These are phyloP conservation scores for Pythium phragmitis DNA, from an alignment of 352 stramenopile species.

Conservation along the genomic window DNA sequence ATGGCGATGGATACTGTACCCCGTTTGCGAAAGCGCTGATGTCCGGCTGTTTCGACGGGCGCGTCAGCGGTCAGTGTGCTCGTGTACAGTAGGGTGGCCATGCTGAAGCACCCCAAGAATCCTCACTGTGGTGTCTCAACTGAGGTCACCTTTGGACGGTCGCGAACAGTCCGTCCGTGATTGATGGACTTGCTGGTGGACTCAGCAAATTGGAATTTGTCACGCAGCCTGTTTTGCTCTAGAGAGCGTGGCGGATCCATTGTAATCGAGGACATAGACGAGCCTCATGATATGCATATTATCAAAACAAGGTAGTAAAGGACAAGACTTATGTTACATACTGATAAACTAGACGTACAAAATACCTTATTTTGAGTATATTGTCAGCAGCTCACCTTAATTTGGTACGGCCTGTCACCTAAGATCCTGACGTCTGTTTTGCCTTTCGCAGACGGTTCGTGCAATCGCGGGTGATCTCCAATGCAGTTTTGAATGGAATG, in stretches of 20 bases:
- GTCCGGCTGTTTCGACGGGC: too few species aligned
- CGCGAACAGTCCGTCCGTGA: too few species aligned
- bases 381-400: neutral
- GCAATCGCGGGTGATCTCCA: neutral
- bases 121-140: too few species aligned
- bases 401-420: neutral
- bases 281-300: neutral
- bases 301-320: neutral
- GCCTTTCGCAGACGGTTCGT: conserved; percentile 15
- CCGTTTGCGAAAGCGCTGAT: neutral
- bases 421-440: conserved; percentile 6
- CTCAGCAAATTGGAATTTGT: too few species aligned
- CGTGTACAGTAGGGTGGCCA: too few species aligned
- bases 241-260: too few species aligned
- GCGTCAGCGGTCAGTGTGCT: too few species aligned
- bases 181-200: too few species aligned
- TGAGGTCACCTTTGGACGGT: too few species aligned
- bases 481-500: too few species aligned
- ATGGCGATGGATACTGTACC: neutral
- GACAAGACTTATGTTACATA: neutral
- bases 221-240: too few species aligned
- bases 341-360: neutral
- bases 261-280: neutral
- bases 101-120: too few species aligned
- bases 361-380: neutral